Percentiles rank a stretch among this genome's conserved stretches.
These are phyloP conservation scores for Coemansia reversa DNA, from an alignment of 192 early-diverging fungal genomes.

Conservation along the genomic window DNA sequence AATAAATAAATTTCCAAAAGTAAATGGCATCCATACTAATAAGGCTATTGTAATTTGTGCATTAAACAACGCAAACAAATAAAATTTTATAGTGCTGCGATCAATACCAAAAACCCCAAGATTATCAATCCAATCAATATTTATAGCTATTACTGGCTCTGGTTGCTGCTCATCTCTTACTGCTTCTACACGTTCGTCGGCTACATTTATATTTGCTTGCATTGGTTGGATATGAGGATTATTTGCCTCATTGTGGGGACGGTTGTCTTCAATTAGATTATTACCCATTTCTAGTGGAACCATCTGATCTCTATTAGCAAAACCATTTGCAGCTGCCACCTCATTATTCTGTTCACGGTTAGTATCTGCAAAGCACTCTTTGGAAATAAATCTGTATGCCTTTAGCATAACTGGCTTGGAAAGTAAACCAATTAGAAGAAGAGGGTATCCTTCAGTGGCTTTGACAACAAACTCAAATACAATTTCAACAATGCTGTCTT, in stretches of 20 bases:
- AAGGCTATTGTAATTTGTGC: background rate
- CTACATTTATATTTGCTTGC: background rate
- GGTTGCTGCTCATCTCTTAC: background rate
- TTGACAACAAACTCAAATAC: background rate
- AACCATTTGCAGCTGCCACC: background rate
- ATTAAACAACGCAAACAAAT: background rate
- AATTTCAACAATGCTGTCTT: background rate
- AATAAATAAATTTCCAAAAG: background rate
- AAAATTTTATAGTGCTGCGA: conserved; percentile 1
- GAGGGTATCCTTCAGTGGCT: background rate
- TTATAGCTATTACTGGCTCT: background rate
- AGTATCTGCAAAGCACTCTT: background rate
- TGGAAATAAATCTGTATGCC: background rate
- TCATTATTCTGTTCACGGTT: background rate
- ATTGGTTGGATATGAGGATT: background rate
- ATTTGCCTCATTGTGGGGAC: background rate
- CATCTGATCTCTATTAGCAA: background rate
- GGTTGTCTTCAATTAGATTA: background rate
- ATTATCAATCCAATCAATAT: conserved; percentile 4
- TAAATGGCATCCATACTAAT: conserved; percentile 6
- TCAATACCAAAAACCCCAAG: conserved; percentile 3
- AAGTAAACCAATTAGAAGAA: background rate
- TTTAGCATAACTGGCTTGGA: background rate
- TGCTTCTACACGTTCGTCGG: background rate
- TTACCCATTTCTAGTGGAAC: background rate